Base-by-base conservation (phyloP, 768 basidiomycete genomes). In the Pleurotus salmoneostramineus region DNA sequence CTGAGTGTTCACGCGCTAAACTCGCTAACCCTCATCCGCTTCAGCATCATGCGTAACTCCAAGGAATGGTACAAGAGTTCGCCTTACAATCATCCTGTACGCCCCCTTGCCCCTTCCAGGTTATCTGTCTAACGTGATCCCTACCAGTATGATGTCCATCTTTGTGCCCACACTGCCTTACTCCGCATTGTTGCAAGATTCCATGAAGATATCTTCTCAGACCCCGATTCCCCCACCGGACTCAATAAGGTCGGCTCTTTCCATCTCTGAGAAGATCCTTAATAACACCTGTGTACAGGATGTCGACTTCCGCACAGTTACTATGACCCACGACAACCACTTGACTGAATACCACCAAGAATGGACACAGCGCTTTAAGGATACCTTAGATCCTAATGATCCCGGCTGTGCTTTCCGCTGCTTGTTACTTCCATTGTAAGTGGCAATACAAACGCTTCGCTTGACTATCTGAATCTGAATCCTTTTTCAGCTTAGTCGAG, bases 191-290 rank as follows among this genome's bases (percentile, higher is more conserved):
- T 91, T 5, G 82, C 85, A 11, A 79, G 78, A 35, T 91, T 90
- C 74, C 89, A 91, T 59, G 88, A 90, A 49, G 83, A 84, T 52
- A 83, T 93, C 15, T 90, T 87, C 66, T 89, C 85, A 15, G 86
- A 89, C 66, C 83, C 85, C 5, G 77, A 77, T 51, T 76, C 85
- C 0, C 85, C 85, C 3, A 83, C 81, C 31, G 88, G 90, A 0
- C 65, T 90, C 49, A 90, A 91, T 67, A 88, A 83, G 76, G 89
- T 85, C 61, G 17, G 67, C 60, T 7, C 43, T 4, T 52, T 12
- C 31, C 21, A 42, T 8, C 43, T 2, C 52, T 15, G 37, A 40
- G n/a, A 10, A 10, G 37, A 42, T 12, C 31, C 40, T 6, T 21
- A 10, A 14, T 17, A 6, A 21, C 15, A 12, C 14, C 3, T 40